Conservation (phyloP, 345 rosid species). For the Gossypium rotundifolium region DNA sequence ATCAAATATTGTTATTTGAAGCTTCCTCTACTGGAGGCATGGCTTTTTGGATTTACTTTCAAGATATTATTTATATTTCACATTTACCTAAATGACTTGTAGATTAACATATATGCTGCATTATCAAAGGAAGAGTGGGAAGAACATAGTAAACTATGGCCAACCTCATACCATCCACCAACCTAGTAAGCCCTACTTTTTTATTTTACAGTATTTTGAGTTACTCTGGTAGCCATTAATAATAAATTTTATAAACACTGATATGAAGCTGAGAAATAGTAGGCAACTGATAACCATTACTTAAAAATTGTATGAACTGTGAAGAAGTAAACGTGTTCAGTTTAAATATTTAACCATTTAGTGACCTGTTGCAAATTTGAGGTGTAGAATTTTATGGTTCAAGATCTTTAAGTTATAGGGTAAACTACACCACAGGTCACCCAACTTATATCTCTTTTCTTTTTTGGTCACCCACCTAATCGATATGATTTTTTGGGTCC, state of each 20-base stretch:
- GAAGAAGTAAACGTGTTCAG: neutral
- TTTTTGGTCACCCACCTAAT: too few relatives aligned
- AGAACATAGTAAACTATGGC: constrained; percentile 91
- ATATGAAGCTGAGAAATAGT: constrained; percentile 3
- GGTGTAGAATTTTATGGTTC: neutral
- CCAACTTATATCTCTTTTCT: neutral
- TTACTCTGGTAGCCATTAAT: neutral
- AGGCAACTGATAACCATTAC: neutral
- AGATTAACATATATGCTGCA: constrained; percentile 77
- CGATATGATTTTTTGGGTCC: too few relatives aligned
- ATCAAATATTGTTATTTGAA: neutral
- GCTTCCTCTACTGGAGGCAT: neutral
- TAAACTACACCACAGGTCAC: neutral
- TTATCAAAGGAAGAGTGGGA: constrained; percentile 78
- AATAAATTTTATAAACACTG: neutral
- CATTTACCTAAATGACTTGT: constrained; percentile 6
- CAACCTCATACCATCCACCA: constrained; percentile 88
- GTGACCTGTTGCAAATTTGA: neutral
- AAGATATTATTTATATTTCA: neutral
- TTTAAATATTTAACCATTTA: neutral
- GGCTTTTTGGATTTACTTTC: neutral
- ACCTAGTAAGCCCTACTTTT: constrained; percentile 52
- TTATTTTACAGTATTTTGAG: constrained; percentile 10
- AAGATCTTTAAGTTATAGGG: neutral
- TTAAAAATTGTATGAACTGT: neutral